phyloP scores from a whole-genome alignment of 108 stramenopile genomes.

The Nannochloropsis gaditana region DNA sequence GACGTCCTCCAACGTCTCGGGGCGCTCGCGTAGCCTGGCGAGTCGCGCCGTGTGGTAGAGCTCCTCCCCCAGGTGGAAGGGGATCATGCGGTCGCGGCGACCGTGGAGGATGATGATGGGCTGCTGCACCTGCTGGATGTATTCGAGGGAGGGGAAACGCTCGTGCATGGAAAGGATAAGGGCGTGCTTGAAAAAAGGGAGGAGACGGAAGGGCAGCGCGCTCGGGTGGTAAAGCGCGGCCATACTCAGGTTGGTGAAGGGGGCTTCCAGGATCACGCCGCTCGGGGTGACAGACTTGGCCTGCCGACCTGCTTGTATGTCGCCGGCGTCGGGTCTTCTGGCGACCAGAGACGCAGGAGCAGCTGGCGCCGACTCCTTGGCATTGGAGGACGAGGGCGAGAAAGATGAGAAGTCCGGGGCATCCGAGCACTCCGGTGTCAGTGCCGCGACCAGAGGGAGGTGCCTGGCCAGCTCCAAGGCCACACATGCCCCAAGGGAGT shows the following conservation, averaged over 20 bases:
- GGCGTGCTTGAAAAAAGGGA: conserved; percentile 3
- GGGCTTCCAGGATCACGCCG: conserved; percentile 36
- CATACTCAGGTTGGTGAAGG: conserved; percentile 23
- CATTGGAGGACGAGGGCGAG: no score
- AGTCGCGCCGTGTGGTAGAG: conserved; percentile 10
- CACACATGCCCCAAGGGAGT: conserved; percentile 21
- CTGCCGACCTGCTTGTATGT: no score
- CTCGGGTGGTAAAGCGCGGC: conserved; percentile 28
- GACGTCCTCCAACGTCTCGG: not conserved
- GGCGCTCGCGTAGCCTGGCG: not conserved
- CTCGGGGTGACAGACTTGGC: not conserved
- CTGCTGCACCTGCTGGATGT: not conserved
- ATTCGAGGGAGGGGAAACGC: not conserved
- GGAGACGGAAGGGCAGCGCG: conserved; percentile 30
- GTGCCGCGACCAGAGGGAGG: no score
- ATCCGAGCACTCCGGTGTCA: no score
- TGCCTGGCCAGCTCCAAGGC: conserved; percentile 23
- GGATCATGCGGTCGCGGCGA: conserved; percentile 16
- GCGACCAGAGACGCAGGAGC: no score
- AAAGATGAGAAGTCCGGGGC: no score
- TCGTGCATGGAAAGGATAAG: not conserved
- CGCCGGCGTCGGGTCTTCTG: no score
- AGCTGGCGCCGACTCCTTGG: no score
- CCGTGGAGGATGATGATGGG: conserved; percentile 18
- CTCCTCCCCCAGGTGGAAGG: not conserved